Conservation (phyloP, 257 asterid genomes). For the Paraleonurus japonicus region DNA sequence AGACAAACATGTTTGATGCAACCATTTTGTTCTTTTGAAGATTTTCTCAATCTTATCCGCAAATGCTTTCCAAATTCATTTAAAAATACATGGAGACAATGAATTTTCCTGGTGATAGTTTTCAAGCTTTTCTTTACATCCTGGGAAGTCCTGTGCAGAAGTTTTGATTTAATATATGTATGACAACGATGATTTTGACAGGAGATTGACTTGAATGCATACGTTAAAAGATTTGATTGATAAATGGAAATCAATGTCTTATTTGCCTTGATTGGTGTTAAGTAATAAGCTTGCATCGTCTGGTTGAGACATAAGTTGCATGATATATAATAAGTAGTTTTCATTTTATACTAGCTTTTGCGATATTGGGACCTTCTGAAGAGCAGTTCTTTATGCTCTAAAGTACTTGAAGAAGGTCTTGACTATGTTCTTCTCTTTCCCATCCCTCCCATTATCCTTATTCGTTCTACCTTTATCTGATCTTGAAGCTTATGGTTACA, state of each 20-base stretch:
- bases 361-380: not conserved
- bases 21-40: not conserved
- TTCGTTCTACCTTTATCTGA: not conserved
- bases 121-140: not conserved
- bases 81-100: not conserved
- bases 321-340: not conserved
- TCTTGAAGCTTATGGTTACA: not conserved
- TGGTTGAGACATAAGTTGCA: slow-evolving; percentile 4
- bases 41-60: not conserved
- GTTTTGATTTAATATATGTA: not conserved
- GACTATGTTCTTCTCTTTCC: not conserved
- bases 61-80: not conserved
- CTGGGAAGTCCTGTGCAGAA: not conserved
- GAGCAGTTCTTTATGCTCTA: not conserved
- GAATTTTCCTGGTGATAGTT: slow-evolving; percentile 7
- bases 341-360: not conserved
- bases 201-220: slow-evolving; percentile 3
- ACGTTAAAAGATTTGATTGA: not conserved
- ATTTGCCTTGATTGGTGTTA: not conserved
- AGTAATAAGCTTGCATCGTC: not conserved
- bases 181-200: not conserved
- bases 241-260: not conserved
- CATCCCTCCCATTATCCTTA: not conserved
- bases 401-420: slow-evolving; percentile 12
- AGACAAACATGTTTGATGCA: not conserved